Evolutionary conservation across 2,329 filamentous ascomycete species (phyloP).

Genomic region (Neodidymelliopsis sp.): DNA sequence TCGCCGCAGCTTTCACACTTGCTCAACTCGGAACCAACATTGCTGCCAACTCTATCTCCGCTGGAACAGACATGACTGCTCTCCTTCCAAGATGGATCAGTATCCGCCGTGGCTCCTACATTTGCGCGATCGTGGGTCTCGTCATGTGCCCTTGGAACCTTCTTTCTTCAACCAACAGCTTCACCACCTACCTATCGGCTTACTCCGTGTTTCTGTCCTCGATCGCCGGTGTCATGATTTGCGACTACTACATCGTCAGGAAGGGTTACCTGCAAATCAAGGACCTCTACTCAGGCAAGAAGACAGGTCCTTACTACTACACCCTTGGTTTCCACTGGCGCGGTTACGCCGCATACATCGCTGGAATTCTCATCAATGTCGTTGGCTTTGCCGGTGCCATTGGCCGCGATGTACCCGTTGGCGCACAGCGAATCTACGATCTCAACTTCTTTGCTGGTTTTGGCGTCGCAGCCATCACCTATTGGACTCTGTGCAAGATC

Average conservation of each 20-base stretch:
- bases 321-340: conserved; percentile 80
- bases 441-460: conserved; percentile 91
- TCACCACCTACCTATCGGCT: conserved; percentile 89
- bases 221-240: conserved; percentile 89
- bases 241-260: conserved; percentile 87
- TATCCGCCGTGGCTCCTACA: conserved; percentile 86
- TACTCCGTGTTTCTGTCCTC: conserved; percentile 95
- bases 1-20: conserved; percentile 65
- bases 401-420: conserved; percentile 73
- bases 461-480: conserved; percentile 69
- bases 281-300: conserved; percentile 78
- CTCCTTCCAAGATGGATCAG: conserved; percentile 80
- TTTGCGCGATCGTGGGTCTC: conserved; percentile 80
- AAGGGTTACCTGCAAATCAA: conserved; percentile 80
- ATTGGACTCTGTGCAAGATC: conserved; percentile 73
- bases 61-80: conserved; percentile 83
- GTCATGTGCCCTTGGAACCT: conserved; percentile 90
- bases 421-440: conserved; percentile 86
- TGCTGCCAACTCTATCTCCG: conserved; percentile 84
- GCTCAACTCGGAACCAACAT: conserved; percentile 89
- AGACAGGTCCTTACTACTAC: conserved; percentile 75
- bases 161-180: conserved; percentile 76
- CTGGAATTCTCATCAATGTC: conserved; percentile 87
- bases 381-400: conserved; percentile 89
- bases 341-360: conserved; percentile 81